phyloP scores from a whole-genome alignment of 352 stramenopile species.

The Globisporangium abappressorium region DNA sequence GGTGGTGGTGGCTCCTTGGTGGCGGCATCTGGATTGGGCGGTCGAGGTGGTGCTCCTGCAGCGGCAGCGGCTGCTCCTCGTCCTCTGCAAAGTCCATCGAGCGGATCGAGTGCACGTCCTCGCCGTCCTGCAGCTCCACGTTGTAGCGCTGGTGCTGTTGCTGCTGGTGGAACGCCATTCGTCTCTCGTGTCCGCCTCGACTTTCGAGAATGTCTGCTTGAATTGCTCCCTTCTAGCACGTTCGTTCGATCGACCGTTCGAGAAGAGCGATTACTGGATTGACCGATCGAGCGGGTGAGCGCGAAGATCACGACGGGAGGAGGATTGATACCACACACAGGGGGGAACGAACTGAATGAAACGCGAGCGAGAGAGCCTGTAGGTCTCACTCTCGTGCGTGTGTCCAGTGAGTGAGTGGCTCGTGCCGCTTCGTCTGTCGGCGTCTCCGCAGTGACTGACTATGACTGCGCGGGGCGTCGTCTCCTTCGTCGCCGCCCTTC shows the following conservation, averaged over 20 bases:
- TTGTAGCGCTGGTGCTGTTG: slow-evolving; percentile 10
- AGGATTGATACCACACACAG: not conserved
- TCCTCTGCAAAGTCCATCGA: slow-evolving; percentile 12
- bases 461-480: not conserved
- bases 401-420: not conserved
- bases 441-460: not conserved
- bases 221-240: not conserved
- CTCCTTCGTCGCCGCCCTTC: not conserved
- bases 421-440: slow-evolving; percentile 2
- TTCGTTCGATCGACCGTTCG: slow-evolving; percentile 2
- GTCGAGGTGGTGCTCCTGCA: slow-evolving; percentile 19
- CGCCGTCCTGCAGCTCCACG: slow-evolving; percentile 16
- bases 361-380: slow-evolving; percentile 1
- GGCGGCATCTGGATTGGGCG: slow-evolving; percentile 10
- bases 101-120: slow-evolving; percentile 20
- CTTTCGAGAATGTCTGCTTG: not conserved
- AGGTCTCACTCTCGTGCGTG: not conserved
- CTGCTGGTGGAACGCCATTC: slow-evolving; percentile 9
- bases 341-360: not conserved
- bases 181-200: not conserved
- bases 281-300: not conserved
- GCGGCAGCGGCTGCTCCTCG: slow-evolving; percentile 11
- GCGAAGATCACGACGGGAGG: not conserved
- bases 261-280: not conserved
- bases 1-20: slow-evolving; percentile 6